A percentile compares a stretch with the other conserved stretches of the same genome.
These are phyloP conservation scores for Azolla pinnata DNA, from an alignment of 75 land plant species.

Conservation along the genomic window DNA sequence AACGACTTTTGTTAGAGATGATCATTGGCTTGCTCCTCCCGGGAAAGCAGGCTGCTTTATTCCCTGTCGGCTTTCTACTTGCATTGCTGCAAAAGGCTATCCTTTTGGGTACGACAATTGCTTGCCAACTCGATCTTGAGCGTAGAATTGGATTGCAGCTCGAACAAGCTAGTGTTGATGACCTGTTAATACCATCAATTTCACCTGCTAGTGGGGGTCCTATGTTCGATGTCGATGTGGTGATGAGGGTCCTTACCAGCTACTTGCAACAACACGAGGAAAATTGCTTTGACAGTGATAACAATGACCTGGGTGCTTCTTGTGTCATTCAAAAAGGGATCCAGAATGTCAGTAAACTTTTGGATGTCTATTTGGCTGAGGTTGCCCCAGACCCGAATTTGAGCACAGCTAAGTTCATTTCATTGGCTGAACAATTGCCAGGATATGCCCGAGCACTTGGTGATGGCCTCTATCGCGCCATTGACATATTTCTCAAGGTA, in stretches of 20 bases:
- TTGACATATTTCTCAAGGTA: constrained; percentile 79
- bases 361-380: constrained; percentile 74
- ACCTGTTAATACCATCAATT: constrained; percentile 62
- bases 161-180: constrained; percentile 70
- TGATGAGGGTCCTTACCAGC: no score
- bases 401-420: constrained; percentile 44
- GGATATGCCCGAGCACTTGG: constrained; percentile 50
- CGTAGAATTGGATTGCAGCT: constrained; percentile 60
- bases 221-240: no score
- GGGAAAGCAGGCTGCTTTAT: constrained; percentile 33
- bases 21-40: constrained; percentile 58
- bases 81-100: constrained; percentile 57
- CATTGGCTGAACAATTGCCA: constrained; percentile 57
- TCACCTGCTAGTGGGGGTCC: no score
- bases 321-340: no score
- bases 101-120: constrained; percentile 44
- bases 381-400: constrained; percentile 74
- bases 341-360: constrained; percentile 45
- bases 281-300: no score
- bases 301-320: no score
- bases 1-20: constrained; percentile 49
- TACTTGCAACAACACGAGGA: no score
- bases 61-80: constrained; percentile 60
- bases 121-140: constrained; percentile 66
- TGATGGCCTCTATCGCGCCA: constrained; percentile 79